These are phyloP conservation scores for Ustilago esculenta DNA, from an alignment of 1,284 basidiomycete genomes.

Conservation along the genomic window DNA sequence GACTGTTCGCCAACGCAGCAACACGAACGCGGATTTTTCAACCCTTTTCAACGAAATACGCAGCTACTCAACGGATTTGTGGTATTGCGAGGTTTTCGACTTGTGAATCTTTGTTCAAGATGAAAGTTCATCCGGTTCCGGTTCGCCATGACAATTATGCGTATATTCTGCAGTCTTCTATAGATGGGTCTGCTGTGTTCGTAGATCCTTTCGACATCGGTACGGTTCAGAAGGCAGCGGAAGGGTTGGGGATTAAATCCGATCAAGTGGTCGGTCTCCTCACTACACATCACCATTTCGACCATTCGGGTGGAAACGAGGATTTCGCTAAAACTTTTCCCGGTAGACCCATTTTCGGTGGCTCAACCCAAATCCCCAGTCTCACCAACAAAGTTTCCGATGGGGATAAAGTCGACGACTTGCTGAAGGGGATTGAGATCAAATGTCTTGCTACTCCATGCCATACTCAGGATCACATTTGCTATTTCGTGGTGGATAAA, in stretches of 20 bases:
- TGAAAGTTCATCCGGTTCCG: conserved; percentile 65
- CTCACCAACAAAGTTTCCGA: conserved; percentile 76
- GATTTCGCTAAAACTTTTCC: conserved; percentile 73
- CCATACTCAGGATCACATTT: conserved; percentile 96
- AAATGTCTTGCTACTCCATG: conserved; percentile 82
- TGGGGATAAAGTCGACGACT: conserved; percentile 45
- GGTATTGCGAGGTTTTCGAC: too few relatives aligned
- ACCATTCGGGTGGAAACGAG: conserved; percentile 87
- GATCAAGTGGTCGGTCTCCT: conserved; percentile 68
- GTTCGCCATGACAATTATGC: conserved; percentile 67
- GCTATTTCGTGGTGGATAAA: conserved; percentile 78
- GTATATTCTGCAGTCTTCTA: conserved; percentile 60
- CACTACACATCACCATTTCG: conserved; percentile 69
- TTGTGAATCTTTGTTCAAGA: conserved; percentile 24
- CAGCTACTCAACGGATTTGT: too few relatives aligned
- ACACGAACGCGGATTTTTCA: too few relatives aligned
- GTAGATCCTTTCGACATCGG: conserved; percentile 82
- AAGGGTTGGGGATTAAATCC: conserved; percentile 70
- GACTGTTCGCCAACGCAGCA: too few relatives aligned
- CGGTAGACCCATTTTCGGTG: conserved; percentile 81
- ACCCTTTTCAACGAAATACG: too few relatives aligned
- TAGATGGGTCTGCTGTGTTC: conserved; percentile 55
- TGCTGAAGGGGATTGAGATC: conserved; percentile 41
- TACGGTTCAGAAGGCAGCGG: conserved; percentile 77
- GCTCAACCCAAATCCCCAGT: conserved; percentile 77